These are phyloP conservation scores for Mycena sanguinolenta DNA, from an alignment of 768 basidiomycete species.

Conservation along the genomic window DNA sequence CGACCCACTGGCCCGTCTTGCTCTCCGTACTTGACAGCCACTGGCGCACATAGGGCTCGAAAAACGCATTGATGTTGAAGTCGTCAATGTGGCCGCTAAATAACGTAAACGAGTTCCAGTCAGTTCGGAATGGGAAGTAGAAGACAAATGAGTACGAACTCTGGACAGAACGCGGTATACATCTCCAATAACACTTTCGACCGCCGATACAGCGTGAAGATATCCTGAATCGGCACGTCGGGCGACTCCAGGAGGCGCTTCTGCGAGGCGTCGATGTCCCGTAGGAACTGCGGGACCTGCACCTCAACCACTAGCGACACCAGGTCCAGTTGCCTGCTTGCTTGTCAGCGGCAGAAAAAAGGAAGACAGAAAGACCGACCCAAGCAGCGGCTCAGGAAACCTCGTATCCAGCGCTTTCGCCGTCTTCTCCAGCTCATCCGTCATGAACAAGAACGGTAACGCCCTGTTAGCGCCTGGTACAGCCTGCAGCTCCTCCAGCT, in stretches of 20 bases:
- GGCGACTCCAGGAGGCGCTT: constrained; percentile 86
- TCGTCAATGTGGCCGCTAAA: constrained; percentile 62
- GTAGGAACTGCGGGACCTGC: constrained; percentile 73
- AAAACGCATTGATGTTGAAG: constrained; percentile 83
- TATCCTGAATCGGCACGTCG: constrained; percentile 89
- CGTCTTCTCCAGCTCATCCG: constrained; percentile 89
- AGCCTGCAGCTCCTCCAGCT: constrained; percentile 72
- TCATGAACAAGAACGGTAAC: constrained; percentile 84
- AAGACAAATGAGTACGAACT: constrained; percentile 62
- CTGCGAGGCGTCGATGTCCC: constrained; percentile 76
- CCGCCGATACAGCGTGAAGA: constrained; percentile 88
- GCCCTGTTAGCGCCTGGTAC: constrained; percentile 86
- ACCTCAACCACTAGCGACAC: constrained; percentile 80
- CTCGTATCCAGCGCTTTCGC: constrained; percentile 90
- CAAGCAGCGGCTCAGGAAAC: constrained; percentile 86
- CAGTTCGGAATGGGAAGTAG: background rate
- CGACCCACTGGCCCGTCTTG: constrained; percentile 95
- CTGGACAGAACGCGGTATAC: constrained; percentile 83
- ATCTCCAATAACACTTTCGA: constrained; percentile 82
- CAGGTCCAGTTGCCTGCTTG: constrained; percentile 43
- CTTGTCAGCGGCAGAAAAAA: background rate
- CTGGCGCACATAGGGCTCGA: constrained; percentile 87
- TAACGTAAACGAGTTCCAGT: background rate
- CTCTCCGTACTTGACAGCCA: constrained; percentile 90
- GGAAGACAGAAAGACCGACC: constrained; percentile 59